Evolutionary conservation across 192 early-diverging fungal species (phyloP), one percentile per base, ranked within the genome.

Genomic region (Entrophospora sp.): DNA sequence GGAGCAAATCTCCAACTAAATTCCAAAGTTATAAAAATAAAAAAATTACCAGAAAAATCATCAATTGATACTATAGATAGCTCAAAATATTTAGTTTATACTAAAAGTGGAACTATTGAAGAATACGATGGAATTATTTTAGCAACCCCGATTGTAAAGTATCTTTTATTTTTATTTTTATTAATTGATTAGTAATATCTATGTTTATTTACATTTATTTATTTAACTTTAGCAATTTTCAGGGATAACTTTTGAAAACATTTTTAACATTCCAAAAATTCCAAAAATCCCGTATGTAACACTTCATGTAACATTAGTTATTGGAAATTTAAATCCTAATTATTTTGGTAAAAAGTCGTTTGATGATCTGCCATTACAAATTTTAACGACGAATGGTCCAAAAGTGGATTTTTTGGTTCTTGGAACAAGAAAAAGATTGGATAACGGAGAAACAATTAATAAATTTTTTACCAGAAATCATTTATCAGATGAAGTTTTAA

Each of bases 231-330:
- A 77, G 75, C 56, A 71, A 64, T 73, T 68, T 10, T 67, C 67
- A 8, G 59, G 52, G n/a, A 77, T 77, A 30, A 61, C 71, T 13
- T 77, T 77, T 72, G 56, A 59, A 60, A 73, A 77, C 27, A 31
- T 77, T 3, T n/a, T 69, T 7, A n/a, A n/a, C n/a, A n/a, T n/a
- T n/a, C 12, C 74, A 10, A 58, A 72, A 24, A 57, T 66, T 3
- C 68, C 64, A 35, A 57, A 77, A 35, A 69, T 80, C 30, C 44
- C 52, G n/a, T 85, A 83, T 62, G 64, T 75, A 2, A 75, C 69
- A 5, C 70, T 88, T 25, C 79, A 88, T 61, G 83, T 83, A 2
- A 85, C 86, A 5, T 75, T 88, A 42, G 68, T 88, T 18, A 69
- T 73, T 0, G 86, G 86, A 6, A 25, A 66, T 10, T 51, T 82